Evolutionary conservation across 495 filamentous ascomycete genomes (phyloP).

Genomic region (Corynascus novoguineensis): DNA sequence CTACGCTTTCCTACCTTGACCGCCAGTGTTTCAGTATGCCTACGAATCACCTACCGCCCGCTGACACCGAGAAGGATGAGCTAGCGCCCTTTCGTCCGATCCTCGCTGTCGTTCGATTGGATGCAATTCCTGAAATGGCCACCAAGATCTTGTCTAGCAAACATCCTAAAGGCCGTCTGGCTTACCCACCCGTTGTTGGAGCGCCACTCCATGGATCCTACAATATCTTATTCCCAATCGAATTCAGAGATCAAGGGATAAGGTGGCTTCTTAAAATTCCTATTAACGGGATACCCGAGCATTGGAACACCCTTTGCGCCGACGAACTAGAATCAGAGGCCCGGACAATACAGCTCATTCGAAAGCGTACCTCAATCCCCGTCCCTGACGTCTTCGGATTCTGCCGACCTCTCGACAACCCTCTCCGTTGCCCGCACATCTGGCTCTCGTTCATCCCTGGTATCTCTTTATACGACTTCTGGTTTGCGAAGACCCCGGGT

Average conservation of each 20-base stretch:
- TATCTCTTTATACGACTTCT: slow-evolving; percentile 4
- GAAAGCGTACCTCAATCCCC: not conserved
- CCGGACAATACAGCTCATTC: slow-evolving; percentile 7
- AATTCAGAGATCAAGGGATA: not conserved
- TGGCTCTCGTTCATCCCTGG: slow-evolving; percentile 8
- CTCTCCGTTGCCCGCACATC: slow-evolving; percentile 4
- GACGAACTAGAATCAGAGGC: slow-evolving; percentile 6
- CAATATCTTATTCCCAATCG: not conserved
- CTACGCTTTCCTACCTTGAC: not conserved
- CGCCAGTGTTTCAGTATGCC: not conserved
- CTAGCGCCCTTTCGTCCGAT: not conserved
- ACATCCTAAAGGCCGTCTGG: no score
- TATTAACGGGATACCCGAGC: not conserved
- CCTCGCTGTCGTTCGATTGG: not conserved
- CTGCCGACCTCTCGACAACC: slow-evolving; percentile 1
- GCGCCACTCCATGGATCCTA: not conserved
- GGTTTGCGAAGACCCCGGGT: not conserved
- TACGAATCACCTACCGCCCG: not conserved
- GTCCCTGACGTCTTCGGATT: slow-evolving; percentile 3
- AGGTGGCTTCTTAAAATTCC: slow-evolving; percentile 3
- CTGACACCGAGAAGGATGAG: not conserved
- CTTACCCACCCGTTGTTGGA: not conserved
- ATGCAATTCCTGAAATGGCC: not conserved
- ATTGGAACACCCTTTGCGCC: slow-evolving; percentile 6
- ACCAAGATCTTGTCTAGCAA: no score